These are phyloP conservation scores for Amylocarpus encephaloides DNA, from an alignment of 2,329 filamentous ascomycete genomes.

Conservation along the genomic window DNA sequence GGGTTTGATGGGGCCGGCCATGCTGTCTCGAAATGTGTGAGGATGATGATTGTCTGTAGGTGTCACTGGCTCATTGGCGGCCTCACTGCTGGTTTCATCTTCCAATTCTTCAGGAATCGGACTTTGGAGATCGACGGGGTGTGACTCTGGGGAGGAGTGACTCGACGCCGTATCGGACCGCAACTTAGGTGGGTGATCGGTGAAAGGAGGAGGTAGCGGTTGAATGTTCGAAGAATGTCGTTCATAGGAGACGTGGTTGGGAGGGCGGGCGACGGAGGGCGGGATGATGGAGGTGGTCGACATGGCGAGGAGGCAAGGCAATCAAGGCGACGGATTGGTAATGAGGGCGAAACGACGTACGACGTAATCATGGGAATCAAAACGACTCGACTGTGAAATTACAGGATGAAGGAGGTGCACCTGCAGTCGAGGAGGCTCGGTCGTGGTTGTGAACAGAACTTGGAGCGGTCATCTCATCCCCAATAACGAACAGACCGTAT, in stretches of 20 bases:
- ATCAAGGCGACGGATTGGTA: background rate
- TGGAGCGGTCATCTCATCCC: background rate
- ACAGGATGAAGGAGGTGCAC: too few species aligned
- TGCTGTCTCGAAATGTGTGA: slow-evolving; percentile 41
- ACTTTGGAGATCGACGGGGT: slow-evolving; percentile 42
- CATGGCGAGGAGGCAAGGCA: background rate
- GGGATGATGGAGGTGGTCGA: slow-evolving; percentile 3
- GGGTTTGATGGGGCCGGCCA: slow-evolving; percentile 5
- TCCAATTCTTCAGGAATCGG: slow-evolving; percentile 51
- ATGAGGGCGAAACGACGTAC: background rate
- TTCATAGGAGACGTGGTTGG: slow-evolving; percentile 9
- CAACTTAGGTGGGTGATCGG: slow-evolving; percentile 4
- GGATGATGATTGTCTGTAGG: slow-evolving; percentile 53
- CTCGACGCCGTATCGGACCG: slow-evolving; percentile 11
- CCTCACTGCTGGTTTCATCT: slow-evolving; percentile 53
- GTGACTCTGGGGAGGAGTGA: slow-evolving; percentile 22
- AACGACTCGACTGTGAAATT: background rate
- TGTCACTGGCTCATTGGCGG: slow-evolving; percentile 53
- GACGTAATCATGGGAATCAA: background rate
- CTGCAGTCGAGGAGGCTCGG: too few species aligned
- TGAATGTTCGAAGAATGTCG: background rate
- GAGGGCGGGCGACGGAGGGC: slow-evolving; percentile 3
- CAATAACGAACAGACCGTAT: too few species aligned
- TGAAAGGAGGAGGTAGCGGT: slow-evolving; percentile 2
- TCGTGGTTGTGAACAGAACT: background rate